Conservation (phyloP, 306 rosid species). For the Trichosanthes cucumerina region DNA sequence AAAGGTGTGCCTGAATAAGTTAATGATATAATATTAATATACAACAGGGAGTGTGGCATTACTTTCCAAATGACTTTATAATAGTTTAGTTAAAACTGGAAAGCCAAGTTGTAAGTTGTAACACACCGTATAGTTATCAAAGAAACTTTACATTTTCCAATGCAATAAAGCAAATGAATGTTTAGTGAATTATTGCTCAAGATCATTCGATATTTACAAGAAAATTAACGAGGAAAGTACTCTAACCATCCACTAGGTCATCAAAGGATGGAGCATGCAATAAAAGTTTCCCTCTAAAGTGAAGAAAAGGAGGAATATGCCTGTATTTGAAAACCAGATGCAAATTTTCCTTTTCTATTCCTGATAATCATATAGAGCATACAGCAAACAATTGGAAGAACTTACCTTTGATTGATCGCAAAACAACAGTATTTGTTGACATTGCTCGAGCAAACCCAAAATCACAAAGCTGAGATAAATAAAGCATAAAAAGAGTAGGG, state of each 20-base stretch:
- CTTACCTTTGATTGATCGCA: slow-evolving; percentile 93
- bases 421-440: slow-evolving; percentile 95
- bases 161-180: neutral
- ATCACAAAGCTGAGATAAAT: slow-evolving; percentile 76
- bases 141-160: neutral
- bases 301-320: neutral
- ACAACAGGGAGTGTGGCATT: neutral
- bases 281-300: neutral
- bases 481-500: neutral
- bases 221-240: neutral
- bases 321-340: neutral
- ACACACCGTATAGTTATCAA: neutral
- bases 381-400: slow-evolving; percentile 13
- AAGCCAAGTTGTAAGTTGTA: neutral
- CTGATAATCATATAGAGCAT: slow-evolving; percentile 1
- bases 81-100: neutral
- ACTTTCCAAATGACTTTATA: neutral
- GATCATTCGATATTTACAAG: neutral
- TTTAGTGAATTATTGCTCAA: neutral
- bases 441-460: slow-evolving; percentile 99
- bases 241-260: neutral
- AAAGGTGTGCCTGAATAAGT: slow-evolving; percentile 74
- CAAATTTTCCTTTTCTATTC: neutral
- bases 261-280: neutral
- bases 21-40: slow-evolving; percentile 1